Evolutionary conservation across 164 flowering plant species (phyloP).

Genomic region (Berberis vulgaris): DNA sequence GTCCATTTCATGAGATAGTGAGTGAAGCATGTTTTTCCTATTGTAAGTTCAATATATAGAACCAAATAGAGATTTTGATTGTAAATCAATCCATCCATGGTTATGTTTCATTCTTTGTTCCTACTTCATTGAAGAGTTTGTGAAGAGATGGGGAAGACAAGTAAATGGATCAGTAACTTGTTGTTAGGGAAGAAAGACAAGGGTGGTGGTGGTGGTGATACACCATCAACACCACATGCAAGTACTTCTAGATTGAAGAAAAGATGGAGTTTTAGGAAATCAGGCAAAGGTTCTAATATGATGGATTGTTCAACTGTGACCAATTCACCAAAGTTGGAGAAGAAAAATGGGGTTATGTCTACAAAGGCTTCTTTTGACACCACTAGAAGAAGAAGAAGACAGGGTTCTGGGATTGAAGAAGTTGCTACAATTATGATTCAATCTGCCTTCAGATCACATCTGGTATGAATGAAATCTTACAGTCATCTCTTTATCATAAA

Average conservation of each 20-base stretch:
- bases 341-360: constrained; percentile 8
- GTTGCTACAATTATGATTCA: constrained; percentile 71
- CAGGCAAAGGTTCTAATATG: constrained; percentile 35
- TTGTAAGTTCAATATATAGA: no score
- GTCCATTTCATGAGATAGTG: background rate
- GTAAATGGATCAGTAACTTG: constrained; percentile 60
- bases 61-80: no score
- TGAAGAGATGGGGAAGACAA: constrained; percentile 55
- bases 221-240: constrained; percentile 35
- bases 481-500: no score
- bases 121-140: background rate
- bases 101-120: no score
- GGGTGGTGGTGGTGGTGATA: constrained; percentile 15
- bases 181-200: constrained; percentile 58
- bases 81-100: background rate
- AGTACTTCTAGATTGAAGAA: constrained; percentile 65
- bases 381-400: constrained; percentile 6
- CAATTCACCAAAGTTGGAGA: constrained; percentile 4
- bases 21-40: no score
- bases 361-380: background rate
- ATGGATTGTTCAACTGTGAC: constrained; percentile 17
- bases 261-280: constrained; percentile 88
- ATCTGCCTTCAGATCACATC: constrained; percentile 48
- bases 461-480: constrained; percentile 30
- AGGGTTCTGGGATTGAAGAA: constrained; percentile 26